Evolutionary conservation across 768 basidiomycete genomes (phyloP), one percentile per base, ranked within the genome.

Genomic region (Melanogaster broomeanus): DNA sequence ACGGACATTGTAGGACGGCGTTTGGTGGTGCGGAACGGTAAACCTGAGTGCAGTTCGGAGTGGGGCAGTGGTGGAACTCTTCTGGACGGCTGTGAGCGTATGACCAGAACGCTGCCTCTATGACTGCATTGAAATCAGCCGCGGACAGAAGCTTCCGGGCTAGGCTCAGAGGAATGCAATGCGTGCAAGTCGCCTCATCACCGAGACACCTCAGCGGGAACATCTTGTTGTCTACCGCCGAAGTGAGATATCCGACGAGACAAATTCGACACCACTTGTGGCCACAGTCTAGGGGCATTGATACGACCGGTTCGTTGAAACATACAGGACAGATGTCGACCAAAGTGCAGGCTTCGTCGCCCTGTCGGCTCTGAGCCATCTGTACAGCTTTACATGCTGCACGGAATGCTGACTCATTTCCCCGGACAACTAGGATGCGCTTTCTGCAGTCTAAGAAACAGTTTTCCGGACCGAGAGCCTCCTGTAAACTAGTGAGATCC

Each of bases 181-280:
- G 68, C 0, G 72, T 61, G 55, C 90, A 93, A 42, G 72, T 75
- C 2, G 77, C 86, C 5, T 81, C 78, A 55, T 81, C 70, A 6
- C 85, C 90, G 1, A 92, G 75, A 57, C 90, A 93, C 16, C 65
- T 77, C n/a, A 92, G 62, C 0, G 90, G 90, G 72, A 91, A 91
- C 12, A 67, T 69, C 42, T 77, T 79, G 57, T 74, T 80, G 28
- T 83, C 80, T 19, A 78, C 68, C 1, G 87, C 73, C 2, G 87
- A 77, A 3, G 66, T 63, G 18, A 92, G 72, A 61, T 88, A 91
- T 27, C 73, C 67, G 7, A 66, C 58, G 19, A 92, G 62, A 62
- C 90, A 93, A 3, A 72, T 53, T 33, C 77, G 77, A 62, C 90
- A 92, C 80, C 83, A 90, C 1, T 60, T 59, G 63, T 93, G 89